Base-by-base conservation (phyloP, 495 filamentous ascomycete species). In the Penicillium mononematosum region DNA sequence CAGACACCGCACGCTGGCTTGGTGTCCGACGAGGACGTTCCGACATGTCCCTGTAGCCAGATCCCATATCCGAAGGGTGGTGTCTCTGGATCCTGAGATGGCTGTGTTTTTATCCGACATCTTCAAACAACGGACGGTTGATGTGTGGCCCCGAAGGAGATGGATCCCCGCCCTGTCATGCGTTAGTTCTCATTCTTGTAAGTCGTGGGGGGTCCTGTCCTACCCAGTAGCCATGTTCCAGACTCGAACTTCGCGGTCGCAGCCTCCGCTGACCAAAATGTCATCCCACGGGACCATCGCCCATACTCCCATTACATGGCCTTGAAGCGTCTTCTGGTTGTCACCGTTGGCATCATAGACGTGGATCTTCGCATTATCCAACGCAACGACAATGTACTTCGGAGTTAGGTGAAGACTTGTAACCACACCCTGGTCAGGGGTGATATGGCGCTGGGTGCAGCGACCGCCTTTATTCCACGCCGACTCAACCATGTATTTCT, bases 271-370 rank as follows among this genome's bases (percentile, higher is more conserved):
- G 48, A 98, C 95, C 55, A 98, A 78, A 53, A 88, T 89, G 70
- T 98, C 92, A 56, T 89, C 95, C 90, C 92, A 96, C 14, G 94
- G 95, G 52, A 98, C 92, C 93, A 98, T 98, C 19, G 94, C 94
- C 94, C 94, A 98, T 39, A 98, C 94, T 34, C 94, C 94, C 94
- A 98, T 98, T 38, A 96, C 89, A 72, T 98, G 94, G 27, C 94
- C 94, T 65, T 91, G 86, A 14, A 98, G 80, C 3, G 91, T 97
- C 70, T 89, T 91, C 67, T 91, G 87, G 55, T 89, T 84, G 55
- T 89, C 84, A 25, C 94, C 94, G 58, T 94, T 85, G 11, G 90
- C 90, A 73, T 98, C 90, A 70, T 97, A 98, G 8, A 98, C 91
- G 70, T 98, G 95, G 39, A 98, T 98, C 71, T 92, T 96, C 49